Conservation (phyloP, 2,329 filamentous ascomycete species). For the Byssothecium circinans region DNA sequence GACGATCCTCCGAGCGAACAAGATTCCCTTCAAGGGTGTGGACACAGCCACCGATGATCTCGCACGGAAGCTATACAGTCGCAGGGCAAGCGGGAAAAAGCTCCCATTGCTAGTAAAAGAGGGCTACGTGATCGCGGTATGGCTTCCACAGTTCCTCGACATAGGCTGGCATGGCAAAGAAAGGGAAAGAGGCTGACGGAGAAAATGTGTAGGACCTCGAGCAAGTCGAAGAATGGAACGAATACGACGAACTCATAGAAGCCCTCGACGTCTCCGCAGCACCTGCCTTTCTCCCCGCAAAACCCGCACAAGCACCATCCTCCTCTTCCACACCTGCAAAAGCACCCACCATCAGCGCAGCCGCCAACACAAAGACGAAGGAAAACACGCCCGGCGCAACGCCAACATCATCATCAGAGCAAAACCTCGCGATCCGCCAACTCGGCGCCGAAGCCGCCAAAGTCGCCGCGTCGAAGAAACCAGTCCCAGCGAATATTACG, state of each 20-base stretch:
- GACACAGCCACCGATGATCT: conserved; percentile 90
- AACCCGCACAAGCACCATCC: conserved; percentile 16
- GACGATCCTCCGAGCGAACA: conserved; percentile 93
- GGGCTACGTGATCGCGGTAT: conserved; percentile 80
- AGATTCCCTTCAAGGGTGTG: conserved; percentile 87
- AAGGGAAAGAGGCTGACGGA: not conserved
- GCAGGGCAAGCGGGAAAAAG: conserved; percentile 82
- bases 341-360: conserved; percentile 5
- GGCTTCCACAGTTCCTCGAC: conserved; percentile 30
- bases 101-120: conserved; percentile 87
- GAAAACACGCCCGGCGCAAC: conserved; percentile 29
- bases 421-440: conserved; percentile 41
- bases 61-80: conserved; percentile 84
- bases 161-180: not conserved
- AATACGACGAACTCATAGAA: conserved; percentile 91
- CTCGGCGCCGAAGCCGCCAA: conserved; percentile 42
- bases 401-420: no score
- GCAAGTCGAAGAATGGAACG: conserved; percentile 98
- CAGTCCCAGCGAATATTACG: conserved; percentile 32
- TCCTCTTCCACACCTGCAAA: not conserved
- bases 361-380: conserved; percentile 20
- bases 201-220: conserved; percentile 70
- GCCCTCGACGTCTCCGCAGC: conserved; percentile 61
- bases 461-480: conserved; percentile 41
- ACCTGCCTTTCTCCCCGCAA: conserved; percentile 38